Base-by-base conservation (phyloP, 495 filamentous ascomycete genomes). In the Hypomontagnella monticulosa region DNA sequence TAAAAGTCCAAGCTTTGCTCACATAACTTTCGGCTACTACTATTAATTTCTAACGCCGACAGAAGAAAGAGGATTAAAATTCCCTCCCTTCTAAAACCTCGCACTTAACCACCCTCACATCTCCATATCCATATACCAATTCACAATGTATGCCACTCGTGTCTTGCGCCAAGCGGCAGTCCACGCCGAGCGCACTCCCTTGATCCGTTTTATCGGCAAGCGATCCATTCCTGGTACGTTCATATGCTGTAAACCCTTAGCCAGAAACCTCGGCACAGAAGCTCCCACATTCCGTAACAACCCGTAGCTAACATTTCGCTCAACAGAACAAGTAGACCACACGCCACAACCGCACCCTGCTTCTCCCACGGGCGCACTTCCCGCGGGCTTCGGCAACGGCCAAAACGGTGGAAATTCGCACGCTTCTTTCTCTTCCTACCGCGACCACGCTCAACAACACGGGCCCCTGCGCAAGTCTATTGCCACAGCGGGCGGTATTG, bases 191-290 rank as follows among this genome's bases (percentile, higher is more conserved):
- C 89, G 91, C 62, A 89, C 85, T 38, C 92, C 92, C 51, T 79
- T 96, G 77, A 99, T 99, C 73, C 88, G 89, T 64, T 99, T 99
- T 81, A 66, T 98, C 43, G 95, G 95, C 73, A 95, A 93, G 83
- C 89, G 95, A 57, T 82, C 88, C 19, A 80, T 86, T 64, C 94
- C 93, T 67, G 77, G 94, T 97, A 84, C 48, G 90, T 83, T 18
- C 34, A 41, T n/a, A 40, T 19, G 54, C 38, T 41, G 15, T 18
- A 55, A 51, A 6, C 44, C 30, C 40, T 46, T 23, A 38, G 15
- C 12, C 6, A 43, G 6, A 8, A 18, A 52, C 42, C 34, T 57
- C 63, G 16, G 44, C 12, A 14, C 60, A 23, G 14, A 4, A 14
- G 18, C n/a, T 18, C 4, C n/a, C 5, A 14, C 19, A 27, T 32